Evolutionary conservation across 176 grass and related monocot species (phyloP).

Genomic region (Triticum aestivum): IWGSC_CS_RefSeq_v2.1 NC_057797.1:526558954-526559453

Average conservation of each 20-base stretch:
- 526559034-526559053: neutral
- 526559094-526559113: neutral
- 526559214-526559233: slow-evolving; percentile 9
- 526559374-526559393: neutral
- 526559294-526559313: too few species aligned
- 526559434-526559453: neutral
- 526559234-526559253: neutral
- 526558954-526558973: too few species aligned
- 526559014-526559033: neutral
- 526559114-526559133: neutral
- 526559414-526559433: slow-evolving; percentile 5
- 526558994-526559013: neutral
- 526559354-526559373: neutral
- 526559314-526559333: too few species aligned
- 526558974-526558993: neutral
- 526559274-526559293: too few species aligned
- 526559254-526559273: neutral
- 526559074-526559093: neutral
- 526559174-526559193: neutral
- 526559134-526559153: neutral
- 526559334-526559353: too few species aligned
- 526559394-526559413: neutral
- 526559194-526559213: slow-evolving; percentile 8
- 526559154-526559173: neutral
- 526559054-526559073: neutral